Base-by-base conservation (phyloP, 495 filamentous ascomycete species). In the Aspergillus ellipticus region DNA sequence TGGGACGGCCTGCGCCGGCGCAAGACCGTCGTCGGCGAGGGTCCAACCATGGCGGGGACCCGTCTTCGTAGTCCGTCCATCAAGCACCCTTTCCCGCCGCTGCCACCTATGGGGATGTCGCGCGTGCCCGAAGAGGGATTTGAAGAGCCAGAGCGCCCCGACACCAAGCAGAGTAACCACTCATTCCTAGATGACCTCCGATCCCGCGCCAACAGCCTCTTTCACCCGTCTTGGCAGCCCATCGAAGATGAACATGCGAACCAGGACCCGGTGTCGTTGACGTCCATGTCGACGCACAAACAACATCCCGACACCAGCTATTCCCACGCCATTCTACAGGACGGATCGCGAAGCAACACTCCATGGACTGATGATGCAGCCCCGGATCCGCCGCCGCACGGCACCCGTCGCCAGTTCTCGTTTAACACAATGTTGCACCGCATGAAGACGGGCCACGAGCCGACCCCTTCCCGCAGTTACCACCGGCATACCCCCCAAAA, bases 1-100 rank as follows among this genome's bases (percentile, higher is more conserved):
- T 98, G 91, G 90, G 94, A 97, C 75, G 94, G 94, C 19, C 76
- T 98, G 53, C 81, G 91, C 60, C 79, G 94, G 55, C 83, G 94
- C 50, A 88, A 84, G 65, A 97, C 94, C 9, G 78, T 86, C 10
- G 54, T 86, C 37, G 78, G 79, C 17, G 78, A 80, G 17, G 74
- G 69, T 10, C 72, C 71, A 16, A 72, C 65, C 2, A 75, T 68
- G 66, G 58, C 72, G 53, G 11, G 63, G 61, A 3, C 50, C 21
- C 28, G 31, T 13, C 35, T 39, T 41, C 61, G 57, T 70, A 57
- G 53, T n/a, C 33, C 54, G 9, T 61, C 73, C 61, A 37, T 74
- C 50, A 62, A 80, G 62, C 85, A 80, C 17, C 42, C 43, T 10
- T 19, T 47, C 43, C 21, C n/a, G 13, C 72, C 82, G 2, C 87